These are phyloP conservation scores for Kandelia obovata DNA, from an alignment of 345 rosid species.

Conservation along the genomic window DNA sequence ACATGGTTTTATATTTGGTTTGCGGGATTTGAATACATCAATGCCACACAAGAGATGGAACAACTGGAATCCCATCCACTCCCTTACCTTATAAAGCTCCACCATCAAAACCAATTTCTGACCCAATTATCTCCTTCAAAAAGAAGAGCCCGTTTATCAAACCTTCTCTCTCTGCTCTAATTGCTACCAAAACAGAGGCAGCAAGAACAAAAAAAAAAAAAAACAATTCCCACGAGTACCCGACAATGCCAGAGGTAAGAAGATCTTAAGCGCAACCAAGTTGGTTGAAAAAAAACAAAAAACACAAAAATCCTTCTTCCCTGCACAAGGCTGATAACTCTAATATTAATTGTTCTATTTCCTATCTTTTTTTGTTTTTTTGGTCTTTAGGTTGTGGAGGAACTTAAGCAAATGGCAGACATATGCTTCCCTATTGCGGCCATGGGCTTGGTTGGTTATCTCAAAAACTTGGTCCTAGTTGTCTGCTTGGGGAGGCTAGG, in stretches of 20 bases:
- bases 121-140: neutral
- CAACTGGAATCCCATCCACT: neutral
- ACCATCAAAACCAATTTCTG: too few species aligned
- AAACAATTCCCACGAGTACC: conserved; percentile 39
- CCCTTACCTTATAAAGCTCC: too few species aligned
- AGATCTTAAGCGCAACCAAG: neutral
- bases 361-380: neutral
- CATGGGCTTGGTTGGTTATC: conserved; percentile 63
- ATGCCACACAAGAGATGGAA: neutral
- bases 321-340: neutral
- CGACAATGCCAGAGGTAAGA: conserved; percentile 69
- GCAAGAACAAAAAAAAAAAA: neutral
- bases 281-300: neutral
- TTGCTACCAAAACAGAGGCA: neutral
- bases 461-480: conserved; percentile 72
- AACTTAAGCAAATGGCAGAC: conserved; percentile 56
- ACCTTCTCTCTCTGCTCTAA: conserved; percentile 2
- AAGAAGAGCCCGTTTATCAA: neutral
- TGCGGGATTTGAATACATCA: too few species aligned
- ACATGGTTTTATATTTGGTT: too few species aligned
- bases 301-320: too few species aligned
- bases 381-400: conserved; percentile 54
- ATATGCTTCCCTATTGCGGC: conserved; percentile 75
- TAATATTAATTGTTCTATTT: neutral
- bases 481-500: conserved; percentile 87